Evolutionary conservation across 495 filamentous ascomycete genomes (phyloP).

Genomic region (Penicillium taxi): DNA sequence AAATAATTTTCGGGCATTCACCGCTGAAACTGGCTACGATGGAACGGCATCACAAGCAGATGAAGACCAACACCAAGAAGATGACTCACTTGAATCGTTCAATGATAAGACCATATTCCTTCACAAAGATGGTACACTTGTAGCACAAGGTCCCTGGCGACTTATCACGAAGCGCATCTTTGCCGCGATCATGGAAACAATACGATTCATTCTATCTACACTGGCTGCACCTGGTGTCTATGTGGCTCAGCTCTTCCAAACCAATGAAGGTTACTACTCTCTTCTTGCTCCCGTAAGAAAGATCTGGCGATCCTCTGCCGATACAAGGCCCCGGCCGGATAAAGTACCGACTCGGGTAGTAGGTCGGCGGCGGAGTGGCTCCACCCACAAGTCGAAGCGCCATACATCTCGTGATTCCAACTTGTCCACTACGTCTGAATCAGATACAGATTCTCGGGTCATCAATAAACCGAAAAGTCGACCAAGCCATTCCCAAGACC

Average conservation of each 20-base stretch:
- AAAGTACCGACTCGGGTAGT: conserved; percentile 24
- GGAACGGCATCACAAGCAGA: conserved; percentile 23
- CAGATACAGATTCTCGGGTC: conserved; percentile 35
- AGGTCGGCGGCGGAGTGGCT: conserved; percentile 24
- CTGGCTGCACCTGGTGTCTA: conserved; percentile 72
- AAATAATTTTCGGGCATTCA: conserved; percentile 29
- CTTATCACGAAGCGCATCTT: conserved; percentile 39
- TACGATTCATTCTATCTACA: conserved; percentile 69
- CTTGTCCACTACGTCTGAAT: conserved; percentile 41
- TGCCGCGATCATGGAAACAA: conserved; percentile 54
- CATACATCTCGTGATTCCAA: conserved; percentile 34
- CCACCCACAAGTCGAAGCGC: conserved; percentile 32
- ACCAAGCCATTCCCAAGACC: conserved; percentile 48
- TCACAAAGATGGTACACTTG: conserved; percentile 46
- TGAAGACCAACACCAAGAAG: conserved; percentile 24
- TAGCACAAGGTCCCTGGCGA: conserved; percentile 44
- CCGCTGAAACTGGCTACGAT: conserved; percentile 29
- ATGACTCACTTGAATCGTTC: conserved; percentile 23
- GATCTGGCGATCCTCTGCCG: conserved; percentile 39
- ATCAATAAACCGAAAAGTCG: conserved; percentile 22
- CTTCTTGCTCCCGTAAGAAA: conserved; percentile 54
- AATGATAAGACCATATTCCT: conserved; percentile 64
- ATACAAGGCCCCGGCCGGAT: conserved; percentile 16
- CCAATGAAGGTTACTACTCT: conserved; percentile 73
- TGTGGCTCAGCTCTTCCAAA: conserved; percentile 69